Evolutionary conservation across 75 land plant genomes (phyloP), one percentile per base, ranked within the genome.

Genomic region (Pseudotsuga menziesii): DNA sequence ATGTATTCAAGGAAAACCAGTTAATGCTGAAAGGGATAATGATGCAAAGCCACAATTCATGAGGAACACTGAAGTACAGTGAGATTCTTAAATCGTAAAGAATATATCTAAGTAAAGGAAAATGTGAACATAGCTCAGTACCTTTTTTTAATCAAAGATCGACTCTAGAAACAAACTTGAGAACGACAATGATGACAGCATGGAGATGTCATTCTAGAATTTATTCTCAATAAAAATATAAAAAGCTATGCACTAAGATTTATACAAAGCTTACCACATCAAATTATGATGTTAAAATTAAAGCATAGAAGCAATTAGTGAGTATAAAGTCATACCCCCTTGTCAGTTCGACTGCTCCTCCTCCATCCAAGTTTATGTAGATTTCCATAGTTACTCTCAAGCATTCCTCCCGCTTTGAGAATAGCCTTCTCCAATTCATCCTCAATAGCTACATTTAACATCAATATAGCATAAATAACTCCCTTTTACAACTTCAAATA

Each of bases 281-380:
- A 44, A 44, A 5, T n/a, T 44, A 5, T 44, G 48, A 44, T 5
- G 48, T 44, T 44, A 44, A 44, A 44, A 44, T 0, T 44, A 44
- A 44, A 5, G 6, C 0, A 8, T 44, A 44, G 48, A 44, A 44
- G 48, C 5, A 44, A 44, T 5, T 44, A 69, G 36, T 69, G 20
- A 69, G 22, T 20, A n/a, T 8, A 76, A 76, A 57, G 27, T 60
- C 85, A 77, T 80, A 97, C 99, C 81, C 99, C 99, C 78, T 97
- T 97, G 78, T 97, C 99, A 67, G 99, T 97, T 55, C 99, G 85
- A 85, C 99, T 97, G 78, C 99, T 97, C 70, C 98, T 91, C 14
- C 87, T 83, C 99, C 99, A 97, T 1, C 88, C 89, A 70, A 92
- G 82, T 77, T 92, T 97, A 32, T 88, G 75, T 15, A 94, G 78